Percentiles rank a stretch among this genome's conserved stretches.
Evolutionary conservation across 2,329 filamentous ascomycete genomes (phyloP).

Genomic region (Penicillium sp.): DNA sequence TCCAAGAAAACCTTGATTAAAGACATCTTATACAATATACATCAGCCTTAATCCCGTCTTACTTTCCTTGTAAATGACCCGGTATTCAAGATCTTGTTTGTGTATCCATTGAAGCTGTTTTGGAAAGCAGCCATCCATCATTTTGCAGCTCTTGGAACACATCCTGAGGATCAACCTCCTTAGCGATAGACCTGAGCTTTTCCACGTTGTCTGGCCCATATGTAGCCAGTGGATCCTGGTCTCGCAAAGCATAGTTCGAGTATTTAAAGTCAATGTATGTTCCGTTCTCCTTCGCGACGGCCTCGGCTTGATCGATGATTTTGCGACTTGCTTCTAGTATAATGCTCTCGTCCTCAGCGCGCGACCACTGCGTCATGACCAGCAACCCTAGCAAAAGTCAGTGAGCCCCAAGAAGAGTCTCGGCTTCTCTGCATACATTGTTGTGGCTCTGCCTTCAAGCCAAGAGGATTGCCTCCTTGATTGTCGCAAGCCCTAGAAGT

Average conservation of each 20-base stretch:
- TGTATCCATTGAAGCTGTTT: not conserved
- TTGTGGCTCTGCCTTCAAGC: conserved; percentile 1
- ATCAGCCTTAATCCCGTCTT: not conserved
- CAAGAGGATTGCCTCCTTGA: conserved; percentile 12
- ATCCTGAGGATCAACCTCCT: not conserved
- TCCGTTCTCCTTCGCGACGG: conserved; percentile 5
- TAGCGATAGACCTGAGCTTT: not conserved
- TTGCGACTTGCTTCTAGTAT: conserved; percentile 11
- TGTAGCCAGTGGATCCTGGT: conserved; percentile 14
- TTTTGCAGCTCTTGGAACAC: not conserved
- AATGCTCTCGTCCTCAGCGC: conserved; percentile 5
- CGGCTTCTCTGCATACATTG: conserved; percentile 9
- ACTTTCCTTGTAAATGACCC: too few relatives aligned
- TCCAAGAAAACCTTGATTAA: conserved; percentile 20
- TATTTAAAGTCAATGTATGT: conserved; percentile 14
- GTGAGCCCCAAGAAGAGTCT: not conserved
- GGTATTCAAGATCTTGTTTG: too few relatives aligned
- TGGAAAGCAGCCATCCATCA: conserved; percentile 1
- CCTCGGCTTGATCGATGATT: conserved; percentile 14
- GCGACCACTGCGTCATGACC: conserved; percentile 13
- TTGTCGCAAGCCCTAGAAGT: not conserved
- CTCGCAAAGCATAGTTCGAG: conserved; percentile 16
- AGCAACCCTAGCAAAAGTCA: conserved; percentile 11
- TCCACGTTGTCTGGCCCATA: conserved; percentile 6
- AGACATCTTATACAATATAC: not conserved